phyloP scores from a whole-genome alignment of 148 eudicot genomes.

The Camellia lanceoleosa region DNA sequence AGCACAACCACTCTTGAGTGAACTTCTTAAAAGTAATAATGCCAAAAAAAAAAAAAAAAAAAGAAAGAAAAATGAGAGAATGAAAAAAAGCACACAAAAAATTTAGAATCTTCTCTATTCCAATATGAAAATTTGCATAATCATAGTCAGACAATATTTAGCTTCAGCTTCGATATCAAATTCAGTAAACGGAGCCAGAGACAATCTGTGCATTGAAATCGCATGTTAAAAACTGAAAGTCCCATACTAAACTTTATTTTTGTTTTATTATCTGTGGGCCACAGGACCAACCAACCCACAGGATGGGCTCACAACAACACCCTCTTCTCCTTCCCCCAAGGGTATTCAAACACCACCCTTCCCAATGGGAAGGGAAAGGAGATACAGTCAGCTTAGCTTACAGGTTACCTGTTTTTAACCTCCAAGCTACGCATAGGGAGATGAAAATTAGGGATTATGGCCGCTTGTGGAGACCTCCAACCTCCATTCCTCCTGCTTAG shows the following conservation, averaged over 20 bases:
- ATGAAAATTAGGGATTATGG: constrained; percentile 56
- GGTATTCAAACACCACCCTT: not conserved
- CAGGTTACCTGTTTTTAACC: constrained; percentile 50
- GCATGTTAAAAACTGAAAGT: no score
- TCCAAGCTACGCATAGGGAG: constrained; percentile 87
- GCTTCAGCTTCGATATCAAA: not conserved
- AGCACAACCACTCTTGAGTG: not conserved
- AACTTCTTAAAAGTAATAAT: not conserved
- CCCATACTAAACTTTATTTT: not conserved
- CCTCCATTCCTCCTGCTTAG: constrained; percentile 34
- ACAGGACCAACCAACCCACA: not conserved
- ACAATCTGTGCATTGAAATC: not conserved
- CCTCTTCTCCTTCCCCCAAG: not conserved
- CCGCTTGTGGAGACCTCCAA: constrained; percentile 57
- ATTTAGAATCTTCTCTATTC: not conserved
- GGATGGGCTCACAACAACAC: not conserved
- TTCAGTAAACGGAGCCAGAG: not conserved
- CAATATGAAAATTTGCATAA: not conserved
- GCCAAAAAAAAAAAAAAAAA: no score
- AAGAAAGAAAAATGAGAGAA: not conserved
- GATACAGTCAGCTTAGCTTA: not conserved
- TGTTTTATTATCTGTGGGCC: not conserved
- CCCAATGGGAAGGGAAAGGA: not conserved
- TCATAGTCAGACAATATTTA: not conserved
- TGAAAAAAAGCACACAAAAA: not conserved